These are phyloP conservation scores for Solanum hybrid DNA, from an alignment of 305 asterid genomes.

Conservation along the genomic window DNA sequence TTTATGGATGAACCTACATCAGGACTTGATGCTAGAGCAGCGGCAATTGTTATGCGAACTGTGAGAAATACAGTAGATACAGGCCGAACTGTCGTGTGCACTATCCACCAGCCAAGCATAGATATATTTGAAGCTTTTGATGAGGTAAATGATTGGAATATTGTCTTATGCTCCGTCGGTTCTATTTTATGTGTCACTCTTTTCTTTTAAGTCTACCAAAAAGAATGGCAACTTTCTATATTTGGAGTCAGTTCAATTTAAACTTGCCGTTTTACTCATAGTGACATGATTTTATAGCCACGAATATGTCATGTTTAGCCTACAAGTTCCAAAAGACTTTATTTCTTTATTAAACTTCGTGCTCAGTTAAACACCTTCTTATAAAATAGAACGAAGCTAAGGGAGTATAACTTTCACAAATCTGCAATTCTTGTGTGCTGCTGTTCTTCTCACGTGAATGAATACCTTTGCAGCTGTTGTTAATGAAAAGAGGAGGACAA, in stretches of 20 bases:
- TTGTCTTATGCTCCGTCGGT: neutral
- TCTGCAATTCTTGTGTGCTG: neutral
- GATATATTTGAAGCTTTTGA: slow-evolving; percentile 93
- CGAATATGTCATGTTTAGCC: neutral
- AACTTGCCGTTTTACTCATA: neutral
- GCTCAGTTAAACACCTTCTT: neutral
- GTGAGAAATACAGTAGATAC: slow-evolving; percentile 93
- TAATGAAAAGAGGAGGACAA: slow-evolving; percentile 96
- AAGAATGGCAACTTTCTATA: neutral
- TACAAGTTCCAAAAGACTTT: neutral
- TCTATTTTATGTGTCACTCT: neutral
- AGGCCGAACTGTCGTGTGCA: slow-evolving; percentile 88
- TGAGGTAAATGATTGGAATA: slow-evolving; percentile 39
- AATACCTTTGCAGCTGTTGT: slow-evolving; percentile 36
- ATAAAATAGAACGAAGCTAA: neutral
- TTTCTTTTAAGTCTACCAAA: neutral
- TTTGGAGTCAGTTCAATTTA: neutral
- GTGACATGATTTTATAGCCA: neutral
- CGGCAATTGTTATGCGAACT: slow-evolving; percentile 92
- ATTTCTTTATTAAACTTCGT: neutral
- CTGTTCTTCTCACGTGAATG: neutral
- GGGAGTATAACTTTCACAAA: neutral
- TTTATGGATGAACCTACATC: slow-evolving; percentile 99
- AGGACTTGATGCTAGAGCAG: slow-evolving; percentile 96
- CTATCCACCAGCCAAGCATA: slow-evolving; percentile 94